Base-by-base conservation (phyloP, 2,329 filamentous ascomycete genomes). In the Sphaerostilbella broomeana region DNA sequence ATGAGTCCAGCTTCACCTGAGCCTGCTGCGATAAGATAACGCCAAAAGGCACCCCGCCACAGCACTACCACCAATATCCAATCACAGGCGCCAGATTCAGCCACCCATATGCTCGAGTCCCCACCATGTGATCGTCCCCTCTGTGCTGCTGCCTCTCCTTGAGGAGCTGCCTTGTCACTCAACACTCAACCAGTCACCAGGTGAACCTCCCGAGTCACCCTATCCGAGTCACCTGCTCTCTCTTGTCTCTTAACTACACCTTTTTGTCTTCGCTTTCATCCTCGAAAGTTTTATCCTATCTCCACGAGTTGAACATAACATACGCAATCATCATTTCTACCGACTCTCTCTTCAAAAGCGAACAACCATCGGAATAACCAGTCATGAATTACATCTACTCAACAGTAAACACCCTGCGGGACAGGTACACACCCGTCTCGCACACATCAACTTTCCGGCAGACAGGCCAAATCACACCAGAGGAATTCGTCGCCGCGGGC, bases 391-490 rank as follows among this genome's bases (percentile, higher is more conserved):
- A 89, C 68, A 76, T 95, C 56, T 87, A 94, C 65, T 94, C 88
- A 40, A 90, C 87, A 36, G 81, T 95, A 61, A 92, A 94, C 63
- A 87, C 82, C 52, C 80, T 95, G 58, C 85, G 90, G 53, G 92
- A 97, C 67, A 83, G 82, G 53, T 90, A 94, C 64, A 87, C 90
- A 10, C 89, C 89, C 27, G 82, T 95, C 55, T 81, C 79, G 44
- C 82, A 94, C 62, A 94, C 80, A 37, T 97, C 90, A 4, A 97
- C 86, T 49, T 98, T 98, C 67, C 86, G 90, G 53, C 76, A 79
- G 54, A 95, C 89, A 4, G 92, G 92, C 50, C 86, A 97, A 68
- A 92, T 98, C 65, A 97, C 90, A 0, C 90, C 90, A 13, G 90
- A 95, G 58, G 92, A 98, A 72, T 98, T 98, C 63, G 74, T 95